Conservation (phyloP, 2,329 filamentous ascomycete genomes). For the Phaeosphaeriaceae sp. region DNA sequence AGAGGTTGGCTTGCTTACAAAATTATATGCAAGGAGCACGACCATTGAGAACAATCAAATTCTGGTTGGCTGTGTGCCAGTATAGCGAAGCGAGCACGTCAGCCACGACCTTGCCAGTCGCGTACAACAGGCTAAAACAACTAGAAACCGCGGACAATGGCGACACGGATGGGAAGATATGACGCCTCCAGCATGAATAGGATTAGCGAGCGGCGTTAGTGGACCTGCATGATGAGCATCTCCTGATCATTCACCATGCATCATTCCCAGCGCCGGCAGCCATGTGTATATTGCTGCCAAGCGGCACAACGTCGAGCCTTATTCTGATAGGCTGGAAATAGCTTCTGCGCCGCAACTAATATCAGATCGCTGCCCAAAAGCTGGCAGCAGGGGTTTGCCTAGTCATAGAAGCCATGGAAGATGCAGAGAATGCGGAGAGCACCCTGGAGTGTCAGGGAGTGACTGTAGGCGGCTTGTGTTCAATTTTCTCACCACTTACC, state of each 20-base stretch:
- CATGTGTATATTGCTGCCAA: slow-evolving; percentile 36
- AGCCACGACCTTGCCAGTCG: slow-evolving; percentile 20
- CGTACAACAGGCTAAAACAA: slow-evolving; percentile 40
- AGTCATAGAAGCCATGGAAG: slow-evolving; percentile 32
- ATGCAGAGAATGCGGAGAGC: slow-evolving; percentile 19
- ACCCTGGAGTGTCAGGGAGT: background rate
- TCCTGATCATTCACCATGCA: slow-evolving; percentile 26
- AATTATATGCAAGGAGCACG: slow-evolving; percentile 36
- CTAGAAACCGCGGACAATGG: slow-evolving; percentile 15
- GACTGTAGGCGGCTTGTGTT: background rate
- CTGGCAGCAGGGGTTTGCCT: slow-evolving; percentile 20
- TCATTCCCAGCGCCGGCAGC: slow-evolving; percentile 24
- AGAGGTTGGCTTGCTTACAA: slow-evolving; percentile 31
- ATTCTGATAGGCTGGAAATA: slow-evolving; percentile 26
- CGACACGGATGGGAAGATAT: slow-evolving; percentile 20
- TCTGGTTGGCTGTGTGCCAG: slow-evolving; percentile 20
- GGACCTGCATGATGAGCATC: slow-evolving; percentile 42
- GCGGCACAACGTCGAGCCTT: slow-evolving; percentile 13
- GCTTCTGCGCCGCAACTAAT: slow-evolving; percentile 30
- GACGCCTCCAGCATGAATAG: slow-evolving; percentile 22
- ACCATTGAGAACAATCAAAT: slow-evolving; percentile 12
- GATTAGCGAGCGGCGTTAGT: slow-evolving; percentile 28
- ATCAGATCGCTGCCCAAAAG: slow-evolving; percentile 34
- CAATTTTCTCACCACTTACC: background rate
- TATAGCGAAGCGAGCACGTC: slow-evolving; percentile 23